phyloP scores from a whole-genome alignment of 306 rosid genomes.

The Dryas octopetala region DNA sequence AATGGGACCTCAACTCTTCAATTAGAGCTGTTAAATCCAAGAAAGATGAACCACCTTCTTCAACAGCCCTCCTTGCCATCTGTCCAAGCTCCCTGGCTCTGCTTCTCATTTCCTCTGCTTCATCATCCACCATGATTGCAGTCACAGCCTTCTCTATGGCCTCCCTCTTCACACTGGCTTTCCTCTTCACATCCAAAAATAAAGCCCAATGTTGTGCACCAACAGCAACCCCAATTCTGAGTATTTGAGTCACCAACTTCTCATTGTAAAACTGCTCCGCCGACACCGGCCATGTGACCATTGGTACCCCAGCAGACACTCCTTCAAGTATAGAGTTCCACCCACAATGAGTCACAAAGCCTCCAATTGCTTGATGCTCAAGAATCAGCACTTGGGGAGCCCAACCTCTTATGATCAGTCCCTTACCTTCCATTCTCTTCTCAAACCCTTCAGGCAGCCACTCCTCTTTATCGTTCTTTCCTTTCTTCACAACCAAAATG shows the following conservation, averaged over 20 bases:
- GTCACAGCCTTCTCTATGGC: conserved; percentile 32
- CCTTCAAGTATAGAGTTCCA: conserved; percentile 32
- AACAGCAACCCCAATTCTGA: conserved; percentile 30
- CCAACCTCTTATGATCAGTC: conserved; percentile 51
- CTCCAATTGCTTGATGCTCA: conserved; percentile 39
- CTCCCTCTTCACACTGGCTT: conserved; percentile 15
- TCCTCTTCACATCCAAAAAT: conserved; percentile 21
- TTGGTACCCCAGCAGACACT: conserved; percentile 37
- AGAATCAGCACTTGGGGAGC: conserved; percentile 42
- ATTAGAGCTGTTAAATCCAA: conserved; percentile 16
- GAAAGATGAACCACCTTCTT: conserved; percentile 36
- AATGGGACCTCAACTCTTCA: conserved; percentile 16
- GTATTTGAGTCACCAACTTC: conserved; percentile 30
- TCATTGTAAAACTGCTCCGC: conserved; percentile 47
- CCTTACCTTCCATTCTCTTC: conserved; percentile 37
- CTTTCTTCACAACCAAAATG: conserved; percentile 42
- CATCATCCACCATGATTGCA: conserved; percentile 31
- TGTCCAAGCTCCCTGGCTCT: conserved; percentile 25
- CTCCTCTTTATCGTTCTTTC: conserved; percentile 13
- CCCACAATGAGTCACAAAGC: conserved; percentile 26
- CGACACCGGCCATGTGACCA: conserved; percentile 45
- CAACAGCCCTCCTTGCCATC: conserved; percentile 30
- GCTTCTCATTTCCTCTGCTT: conserved; percentile 34
- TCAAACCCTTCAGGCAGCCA: conserved; percentile 30
- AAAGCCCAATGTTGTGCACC: conserved; percentile 26